These are phyloP conservation scores for Nyssa sinensis DNA, from an alignment of 148 eudicot species.

Conservation along the genomic window DNA sequence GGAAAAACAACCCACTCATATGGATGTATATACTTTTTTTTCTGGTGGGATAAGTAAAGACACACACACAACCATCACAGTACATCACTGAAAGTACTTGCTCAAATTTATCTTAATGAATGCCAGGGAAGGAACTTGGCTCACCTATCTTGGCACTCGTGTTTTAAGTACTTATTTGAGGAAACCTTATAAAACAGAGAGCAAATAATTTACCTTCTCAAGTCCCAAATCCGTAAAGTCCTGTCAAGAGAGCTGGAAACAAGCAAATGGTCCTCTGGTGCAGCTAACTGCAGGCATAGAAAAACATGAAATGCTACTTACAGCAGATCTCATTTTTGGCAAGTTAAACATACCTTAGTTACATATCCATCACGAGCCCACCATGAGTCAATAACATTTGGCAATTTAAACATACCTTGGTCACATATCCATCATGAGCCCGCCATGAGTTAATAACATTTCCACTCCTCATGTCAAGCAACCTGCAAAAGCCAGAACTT, in stretches of 20 bases:
- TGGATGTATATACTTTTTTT: not conserved
- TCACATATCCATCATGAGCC: constrained; percentile 95
- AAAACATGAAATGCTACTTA: constrained; percentile 13
- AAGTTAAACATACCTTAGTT: constrained; percentile 62
- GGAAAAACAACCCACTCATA: not conserved
- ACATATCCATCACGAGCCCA: constrained; percentile 96
- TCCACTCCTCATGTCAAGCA: constrained; percentile 90
- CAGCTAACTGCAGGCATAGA: constrained; percentile 73
- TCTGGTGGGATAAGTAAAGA: too few relatives aligned
- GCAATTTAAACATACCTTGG: constrained; percentile 56
- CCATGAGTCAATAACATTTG: too few relatives aligned
- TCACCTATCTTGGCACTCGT: not conserved
- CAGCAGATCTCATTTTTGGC: not conserved
- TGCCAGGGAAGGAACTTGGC: not conserved
- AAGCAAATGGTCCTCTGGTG: constrained; percentile 78
- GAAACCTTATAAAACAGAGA: not conserved
- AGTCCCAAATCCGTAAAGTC: constrained; percentile 90
- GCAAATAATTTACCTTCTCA: constrained; percentile 64
- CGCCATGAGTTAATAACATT: constrained; percentile 82
- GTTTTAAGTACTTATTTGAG: not conserved
- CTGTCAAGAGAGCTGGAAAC: constrained; percentile 92
- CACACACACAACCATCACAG: not conserved
- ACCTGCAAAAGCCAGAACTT: constrained; percentile 83
- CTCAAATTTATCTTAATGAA: not conserved
- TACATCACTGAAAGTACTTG: not conserved